Evolutionary conservation across 331 rosid species (phyloP), one percentile per base, ranked within the genome.

Genomic region (Telfairia occidentalis): DNA sequence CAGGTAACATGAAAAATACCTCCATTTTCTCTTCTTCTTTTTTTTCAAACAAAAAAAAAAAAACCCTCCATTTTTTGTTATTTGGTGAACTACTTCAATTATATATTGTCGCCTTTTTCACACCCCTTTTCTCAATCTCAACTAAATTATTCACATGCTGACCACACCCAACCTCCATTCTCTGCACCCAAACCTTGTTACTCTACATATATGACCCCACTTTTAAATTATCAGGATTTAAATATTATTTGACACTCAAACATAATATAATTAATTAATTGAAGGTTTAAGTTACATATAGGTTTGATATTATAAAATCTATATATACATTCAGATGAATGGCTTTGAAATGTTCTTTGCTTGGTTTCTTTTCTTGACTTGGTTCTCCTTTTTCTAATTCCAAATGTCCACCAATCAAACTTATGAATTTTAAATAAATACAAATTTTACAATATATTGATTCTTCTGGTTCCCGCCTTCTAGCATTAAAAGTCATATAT

Each of bases 1-100:
- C 37, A 32, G 5, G 37, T 5, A 32, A 2, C 37, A 32, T 32
- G 37, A 32, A 32, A 32, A 32, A 32, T 32, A 32, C 37, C 37
- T 32, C 5, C n/a, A n/a, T n/a, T n/a, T n/a, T n/a, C n/a, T n/a
- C n/a, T n/a, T n/a, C n/a, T n/a, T n/a, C n/a, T n/a, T n/a, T n/a
- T n/a, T n/a, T n/a, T n/a, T n/a, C n/a, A n/a, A n/a, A n/a, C n/a
- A n/a, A n/a, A n/a, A n/a, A n/a, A n/a, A n/a, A n/a, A n/a, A n/a
- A 5, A 3, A 13, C 0, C n/a, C n/a, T n/a, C n/a, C 2, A 2
- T 59, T 12, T 54, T 13, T 59, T n/a, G n/a, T n/a, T n/a, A n/a
- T n/a, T 37, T 9, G 49, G 72, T 64, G 72, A 64, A 64, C 72
- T 64, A 64, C 72, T 37, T 64, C 71, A 64, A 64, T 64, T 37